Evolutionary conservation across 2,329 filamentous ascomycete genomes (phyloP), one percentile per base, ranked within the genome.

Genomic region (Claviceps monticola): DNA sequence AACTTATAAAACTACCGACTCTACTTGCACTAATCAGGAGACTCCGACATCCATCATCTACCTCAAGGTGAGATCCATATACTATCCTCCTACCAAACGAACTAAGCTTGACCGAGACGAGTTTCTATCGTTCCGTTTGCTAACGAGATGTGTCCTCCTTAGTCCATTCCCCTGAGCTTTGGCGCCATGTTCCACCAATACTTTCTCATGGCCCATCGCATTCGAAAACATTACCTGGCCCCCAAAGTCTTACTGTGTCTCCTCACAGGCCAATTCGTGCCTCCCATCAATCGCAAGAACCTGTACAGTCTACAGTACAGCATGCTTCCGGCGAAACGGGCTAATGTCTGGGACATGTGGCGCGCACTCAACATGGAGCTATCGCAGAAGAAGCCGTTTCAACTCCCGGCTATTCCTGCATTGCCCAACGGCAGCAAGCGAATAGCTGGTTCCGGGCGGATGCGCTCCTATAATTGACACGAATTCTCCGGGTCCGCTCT

Each of bases 171-270:
- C 2, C 79, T 98, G 6, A 83, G 87, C 3, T 86, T 97, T 58
- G 79, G 83, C n/a, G 87, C 86, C 60, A 97, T 97, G 81, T 97
- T 98, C 68, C 81, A 94, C 55, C 90, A 97, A 62, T 98, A 98
- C 69, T 95, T 94, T 63, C 89, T 96, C 66, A 88, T 98, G 61
- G 89, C 86, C 29, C 82, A 87, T 56, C 88, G 93, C 47, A 88
- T 98, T 56, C 84, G 88, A 53, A 95, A 95, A 66, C 93, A 98
- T 69, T 98, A 98, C 66, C 76, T 97, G 44, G 91, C 89, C 0
- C 88, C 88, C 0, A 80, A 83, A 14, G 94, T 98, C 19, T 79
- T 97, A 47, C 75, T 95, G 41, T 93, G 88, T 60, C 82, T 98
- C 2, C 74, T 90, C 23, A 95, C 88, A 0, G 93, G 93, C 53